Evolutionary conservation across 176 grass and related monocot genomes (phyloP).

Genomic region (Carex pumila): DNA sequence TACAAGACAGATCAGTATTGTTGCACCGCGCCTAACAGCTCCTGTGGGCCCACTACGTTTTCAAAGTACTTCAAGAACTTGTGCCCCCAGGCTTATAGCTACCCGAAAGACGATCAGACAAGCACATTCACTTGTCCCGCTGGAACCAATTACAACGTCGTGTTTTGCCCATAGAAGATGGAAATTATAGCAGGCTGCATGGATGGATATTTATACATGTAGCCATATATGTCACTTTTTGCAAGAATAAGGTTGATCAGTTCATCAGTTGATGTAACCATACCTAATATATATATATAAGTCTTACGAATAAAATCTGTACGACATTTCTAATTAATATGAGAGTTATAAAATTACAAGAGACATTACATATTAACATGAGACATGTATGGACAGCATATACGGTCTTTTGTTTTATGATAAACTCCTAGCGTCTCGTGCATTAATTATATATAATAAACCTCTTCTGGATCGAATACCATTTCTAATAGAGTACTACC

Average conservation of each 20-base stretch:
- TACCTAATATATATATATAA: background rate
- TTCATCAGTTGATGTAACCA: background rate
- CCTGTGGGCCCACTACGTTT: constrained; percentile 22
- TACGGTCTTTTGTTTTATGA: background rate
- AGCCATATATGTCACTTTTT: background rate
- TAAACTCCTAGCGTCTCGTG: background rate
- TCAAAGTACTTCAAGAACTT: constrained; percentile 48
- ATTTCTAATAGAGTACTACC: too few species aligned
- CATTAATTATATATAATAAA: background rate
- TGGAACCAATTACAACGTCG: constrained; percentile 39
- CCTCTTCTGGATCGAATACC: too few species aligned
- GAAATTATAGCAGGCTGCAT: background rate
- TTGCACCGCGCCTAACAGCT: background rate
- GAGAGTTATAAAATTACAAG: background rate
- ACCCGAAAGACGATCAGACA: constrained; percentile 41
- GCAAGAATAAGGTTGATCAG: background rate
- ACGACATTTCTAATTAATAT: background rate
- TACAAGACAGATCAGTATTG: constrained; percentile 1
- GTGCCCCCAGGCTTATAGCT: constrained; percentile 59
- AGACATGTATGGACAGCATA: background rate
- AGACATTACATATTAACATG: background rate
- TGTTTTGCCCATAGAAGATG: constrained; percentile 29
- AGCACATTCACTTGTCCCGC: constrained; percentile 47
- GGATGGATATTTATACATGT: background rate
- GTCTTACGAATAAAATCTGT: background rate